These are phyloP conservation scores for Volvox carteri DNA, from an alignment of 163 green algal genomes.

Conservation along the genomic window DNA sequence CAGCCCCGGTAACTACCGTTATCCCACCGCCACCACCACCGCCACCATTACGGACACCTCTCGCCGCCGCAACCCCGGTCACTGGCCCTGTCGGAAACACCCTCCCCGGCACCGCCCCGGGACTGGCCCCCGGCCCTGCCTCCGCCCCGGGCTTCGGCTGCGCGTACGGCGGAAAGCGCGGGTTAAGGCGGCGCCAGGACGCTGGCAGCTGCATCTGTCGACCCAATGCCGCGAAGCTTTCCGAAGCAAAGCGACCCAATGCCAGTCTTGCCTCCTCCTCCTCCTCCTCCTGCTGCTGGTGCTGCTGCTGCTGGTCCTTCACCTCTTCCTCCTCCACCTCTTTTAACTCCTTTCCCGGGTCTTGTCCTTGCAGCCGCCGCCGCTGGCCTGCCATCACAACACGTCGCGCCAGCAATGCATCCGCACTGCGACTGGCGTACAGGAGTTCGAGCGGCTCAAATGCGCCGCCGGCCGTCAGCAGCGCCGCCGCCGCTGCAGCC, in stretches of 20 bases:
- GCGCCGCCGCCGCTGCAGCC: neutral
- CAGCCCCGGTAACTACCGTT: neutral
- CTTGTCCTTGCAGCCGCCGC: neutral
- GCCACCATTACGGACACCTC: too few species aligned
- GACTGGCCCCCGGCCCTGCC: neutral
- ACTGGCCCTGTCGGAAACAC: neutral
- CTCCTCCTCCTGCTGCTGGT: neutral
- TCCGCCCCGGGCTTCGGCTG: conserved; percentile 28
- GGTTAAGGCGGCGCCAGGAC: conserved; percentile 23
- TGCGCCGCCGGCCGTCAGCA: neutral
- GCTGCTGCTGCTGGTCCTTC: too few species aligned
- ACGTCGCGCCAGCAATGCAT: neutral
- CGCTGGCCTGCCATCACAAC: neutral
- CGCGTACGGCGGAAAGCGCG: conserved; percentile 39
- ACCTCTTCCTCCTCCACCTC: neutral
- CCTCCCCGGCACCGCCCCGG: neutral
- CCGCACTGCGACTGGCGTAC: conserved; percentile 25
- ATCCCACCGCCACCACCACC: too few species aligned
- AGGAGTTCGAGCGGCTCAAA: conserved; percentile 36
- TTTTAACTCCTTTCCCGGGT: too few species aligned
- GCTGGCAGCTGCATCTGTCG: conserved; percentile 16
- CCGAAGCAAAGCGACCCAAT: neutral
- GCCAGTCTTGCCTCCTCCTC: conserved; percentile 9
- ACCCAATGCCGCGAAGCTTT: neutral
- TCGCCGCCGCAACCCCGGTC: neutral